These are phyloP conservation scores for Bipolaris gigantea DNA, from an alignment of 2,329 filamentous ascomycete genomes.

Conservation along the genomic window DNA sequence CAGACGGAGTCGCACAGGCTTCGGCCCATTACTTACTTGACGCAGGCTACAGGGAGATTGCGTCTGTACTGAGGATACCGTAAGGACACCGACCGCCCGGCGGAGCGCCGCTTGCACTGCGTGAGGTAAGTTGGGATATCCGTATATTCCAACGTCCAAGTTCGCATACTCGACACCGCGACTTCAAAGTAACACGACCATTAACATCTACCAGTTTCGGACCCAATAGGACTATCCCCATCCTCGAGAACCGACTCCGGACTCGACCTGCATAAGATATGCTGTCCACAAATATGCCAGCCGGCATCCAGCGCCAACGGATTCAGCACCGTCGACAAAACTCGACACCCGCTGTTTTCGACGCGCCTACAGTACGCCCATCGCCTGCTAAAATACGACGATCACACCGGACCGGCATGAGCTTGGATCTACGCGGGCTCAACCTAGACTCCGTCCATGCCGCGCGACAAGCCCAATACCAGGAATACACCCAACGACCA, in stretches of 20 bases:
- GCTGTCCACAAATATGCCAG: conserved; percentile 72
- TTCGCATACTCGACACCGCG: neutral
- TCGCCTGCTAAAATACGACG: conserved; percentile 61
- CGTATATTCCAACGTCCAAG: neutral
- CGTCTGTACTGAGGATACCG: conserved; percentile 48
- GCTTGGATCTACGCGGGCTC: conserved; percentile 70
- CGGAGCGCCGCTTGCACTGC: conserved; percentile 78
- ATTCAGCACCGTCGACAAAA: conserved; percentile 83
- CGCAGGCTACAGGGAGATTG: conserved; percentile 44
- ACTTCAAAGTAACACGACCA: neutral
- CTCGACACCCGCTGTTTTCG: conserved; percentile 78
- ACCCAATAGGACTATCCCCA: conserved; percentile 40
- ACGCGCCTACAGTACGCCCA: conserved; percentile 70
- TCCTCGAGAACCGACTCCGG: conserved; percentile 57
- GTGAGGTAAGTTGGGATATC: conserved; percentile 63
- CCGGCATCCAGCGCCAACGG: conserved; percentile 72
- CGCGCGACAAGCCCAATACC: conserved; percentile 44
- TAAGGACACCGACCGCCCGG: conserved; percentile 64
- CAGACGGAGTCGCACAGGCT: conserved; percentile 28
- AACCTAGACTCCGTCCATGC: conserved; percentile 50
- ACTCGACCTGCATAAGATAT: conserved; percentile 73
- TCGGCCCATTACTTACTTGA: conserved; percentile 43
- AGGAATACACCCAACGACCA: conserved; percentile 41
- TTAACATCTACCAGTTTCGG: conserved; percentile 44
- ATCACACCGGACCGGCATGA: conserved; percentile 78